These are phyloP conservation scores for Colletotrichum euphorbiae DNA, from an alignment of 2,329 filamentous ascomycete species.

Conservation along the genomic window DNA sequence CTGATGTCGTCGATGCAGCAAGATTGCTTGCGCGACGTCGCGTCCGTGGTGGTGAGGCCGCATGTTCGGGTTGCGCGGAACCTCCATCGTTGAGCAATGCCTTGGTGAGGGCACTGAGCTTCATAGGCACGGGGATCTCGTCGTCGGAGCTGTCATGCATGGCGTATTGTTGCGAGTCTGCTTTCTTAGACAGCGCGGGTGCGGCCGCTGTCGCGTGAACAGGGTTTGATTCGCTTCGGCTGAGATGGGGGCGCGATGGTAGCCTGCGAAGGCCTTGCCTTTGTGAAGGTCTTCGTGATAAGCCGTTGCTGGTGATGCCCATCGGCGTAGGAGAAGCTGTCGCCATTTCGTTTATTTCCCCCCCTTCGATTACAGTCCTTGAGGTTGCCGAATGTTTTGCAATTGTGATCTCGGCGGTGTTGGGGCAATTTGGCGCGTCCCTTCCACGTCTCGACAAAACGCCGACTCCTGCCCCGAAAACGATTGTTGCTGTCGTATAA, in stretches of 20 bases:
- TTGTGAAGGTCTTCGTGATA: constrained; percentile 65
- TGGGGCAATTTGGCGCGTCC: constrained; percentile 26
- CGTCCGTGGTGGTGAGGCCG: constrained; percentile 59
- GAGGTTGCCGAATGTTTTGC: constrained; percentile 27
- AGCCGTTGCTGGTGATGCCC: constrained; percentile 57
- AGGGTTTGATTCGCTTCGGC: constrained; percentile 60
- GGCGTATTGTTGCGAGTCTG: constrained; percentile 60
- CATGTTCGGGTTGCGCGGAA: constrained; percentile 57
- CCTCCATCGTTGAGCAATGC: constrained; percentile 78
- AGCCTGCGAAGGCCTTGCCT: constrained; percentile 66
- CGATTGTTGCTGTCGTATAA: constrained; percentile 44
- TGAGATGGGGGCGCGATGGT: constrained; percentile 58
- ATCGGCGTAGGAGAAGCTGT: constrained; percentile 67
- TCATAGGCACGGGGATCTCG: constrained; percentile 90
- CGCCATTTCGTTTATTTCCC: constrained; percentile 57
- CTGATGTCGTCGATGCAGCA: constrained; percentile 56
- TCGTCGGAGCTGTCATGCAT: constrained; percentile 92
- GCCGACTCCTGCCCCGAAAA: constrained; percentile 22
- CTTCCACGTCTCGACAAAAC: constrained; percentile 30
- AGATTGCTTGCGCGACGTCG: constrained; percentile 63
- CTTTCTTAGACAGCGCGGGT: constrained; percentile 43
- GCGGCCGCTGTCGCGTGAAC: constrained; percentile 44
- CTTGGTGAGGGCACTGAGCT: constrained; percentile 92
- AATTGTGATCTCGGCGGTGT: constrained; percentile 16
- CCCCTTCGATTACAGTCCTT: not conserved